These are phyloP conservation scores for Corymbia citriodora DNA, from an alignment of 441 rosid genomes.

Conservation along the genomic window DNA sequence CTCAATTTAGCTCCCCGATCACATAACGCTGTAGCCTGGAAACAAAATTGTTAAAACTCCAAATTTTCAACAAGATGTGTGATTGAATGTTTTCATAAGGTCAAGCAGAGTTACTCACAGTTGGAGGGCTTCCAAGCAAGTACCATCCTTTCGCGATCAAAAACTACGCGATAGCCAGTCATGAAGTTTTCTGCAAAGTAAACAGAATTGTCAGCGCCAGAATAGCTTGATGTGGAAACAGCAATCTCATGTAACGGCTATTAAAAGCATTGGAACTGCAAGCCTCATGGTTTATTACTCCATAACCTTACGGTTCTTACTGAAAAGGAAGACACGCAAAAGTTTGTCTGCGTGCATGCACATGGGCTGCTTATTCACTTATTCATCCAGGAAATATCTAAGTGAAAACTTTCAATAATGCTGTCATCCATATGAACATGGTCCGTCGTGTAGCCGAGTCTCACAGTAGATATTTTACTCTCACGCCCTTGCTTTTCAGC, in stretches of 20 bases:
- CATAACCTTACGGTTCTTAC: neutral
- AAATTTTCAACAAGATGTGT: neutral
- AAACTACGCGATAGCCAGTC: conserved; percentile 75
- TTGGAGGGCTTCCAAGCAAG: conserved; percentile 82
- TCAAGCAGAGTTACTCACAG: conserved; percentile 49
- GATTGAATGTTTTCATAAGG: neutral
- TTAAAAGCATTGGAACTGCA: neutral
- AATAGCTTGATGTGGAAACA: neutral
- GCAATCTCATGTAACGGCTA: neutral
- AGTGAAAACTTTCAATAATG: neutral
- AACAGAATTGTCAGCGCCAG: neutral
- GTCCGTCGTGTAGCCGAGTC: neutral
- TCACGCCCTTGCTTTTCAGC: neutral
- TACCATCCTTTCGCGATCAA: conserved; percentile 66
- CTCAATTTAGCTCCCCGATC: neutral
- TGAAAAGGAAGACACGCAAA: neutral
- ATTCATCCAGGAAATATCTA: neutral
- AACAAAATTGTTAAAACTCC: neutral
- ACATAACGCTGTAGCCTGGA: conserved; percentile 33
- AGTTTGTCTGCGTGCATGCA: neutral
- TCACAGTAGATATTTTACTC: neutral
- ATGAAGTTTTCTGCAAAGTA: conserved; percentile 79
- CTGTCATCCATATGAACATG: neutral
- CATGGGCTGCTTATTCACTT: neutral
- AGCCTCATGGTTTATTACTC: neutral